Evolutionary conservation across 139 green algal genomes (phyloP).

Genomic region (Deuterostichococcus epilithicus): DNA sequence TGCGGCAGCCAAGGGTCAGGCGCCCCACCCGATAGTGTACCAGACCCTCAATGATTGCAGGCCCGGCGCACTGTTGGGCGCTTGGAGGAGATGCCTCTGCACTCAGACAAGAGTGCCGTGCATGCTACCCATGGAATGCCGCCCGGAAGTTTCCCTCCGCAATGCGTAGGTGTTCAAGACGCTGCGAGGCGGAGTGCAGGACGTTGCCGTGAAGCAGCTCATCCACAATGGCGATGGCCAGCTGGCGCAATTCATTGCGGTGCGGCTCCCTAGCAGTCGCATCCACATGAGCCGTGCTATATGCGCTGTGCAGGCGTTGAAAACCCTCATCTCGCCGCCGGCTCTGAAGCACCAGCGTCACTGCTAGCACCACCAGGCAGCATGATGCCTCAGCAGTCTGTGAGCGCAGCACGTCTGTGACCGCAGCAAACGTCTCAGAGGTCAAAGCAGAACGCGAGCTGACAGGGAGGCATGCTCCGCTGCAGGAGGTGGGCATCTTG

Average conservation of each 20-base stretch:
- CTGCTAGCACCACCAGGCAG: too few relatives aligned
- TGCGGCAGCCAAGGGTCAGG: too few relatives aligned
- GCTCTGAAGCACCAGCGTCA: too few relatives aligned
- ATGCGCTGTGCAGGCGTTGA: too few relatives aligned
- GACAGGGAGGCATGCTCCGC: neutral
- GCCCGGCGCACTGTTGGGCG: neutral
- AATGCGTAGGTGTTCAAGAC: conserved; percentile 27
- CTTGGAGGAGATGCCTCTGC: neutral
- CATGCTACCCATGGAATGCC: neutral
- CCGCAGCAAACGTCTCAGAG: too few relatives aligned
- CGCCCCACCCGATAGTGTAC: too few relatives aligned
- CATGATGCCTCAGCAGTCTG: too few relatives aligned
- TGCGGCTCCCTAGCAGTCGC: too few relatives aligned
- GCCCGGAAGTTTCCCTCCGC: neutral
- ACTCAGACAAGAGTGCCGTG: neutral
- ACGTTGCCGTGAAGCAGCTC: conserved; percentile 36
- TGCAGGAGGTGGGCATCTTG: conserved; percentile 38
- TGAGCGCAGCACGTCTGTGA: too few relatives aligned
- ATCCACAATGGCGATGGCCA: neutral
- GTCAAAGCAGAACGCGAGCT: too few relatives aligned
- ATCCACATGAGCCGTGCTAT: too few relatives aligned
- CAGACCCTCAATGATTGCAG: neutral
- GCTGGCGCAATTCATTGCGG: neutral
- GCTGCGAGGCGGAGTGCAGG: conserved; percentile 19
- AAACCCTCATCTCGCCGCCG: too few relatives aligned